Percentiles rank a stretch among this genome's conserved stretches.
Evolutionary conservation across 345 rosid species (phyloP).

Genomic region (Syzygium aqueum): DNA sequence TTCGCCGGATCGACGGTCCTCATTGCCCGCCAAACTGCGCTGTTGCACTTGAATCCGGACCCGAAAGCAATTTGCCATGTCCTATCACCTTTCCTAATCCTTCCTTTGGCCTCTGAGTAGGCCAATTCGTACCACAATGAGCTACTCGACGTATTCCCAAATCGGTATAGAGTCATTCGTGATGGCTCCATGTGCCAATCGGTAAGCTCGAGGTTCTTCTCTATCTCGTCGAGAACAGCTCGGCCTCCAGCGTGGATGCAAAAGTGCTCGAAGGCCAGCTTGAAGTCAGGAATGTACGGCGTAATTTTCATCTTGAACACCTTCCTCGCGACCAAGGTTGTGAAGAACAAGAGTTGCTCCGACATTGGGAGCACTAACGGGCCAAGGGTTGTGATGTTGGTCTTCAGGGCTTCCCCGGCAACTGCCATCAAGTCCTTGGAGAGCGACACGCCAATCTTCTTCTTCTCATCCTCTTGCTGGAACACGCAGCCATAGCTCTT

Average conservation of each 20-base stretch:
- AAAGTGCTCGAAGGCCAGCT: conserved; percentile 67
- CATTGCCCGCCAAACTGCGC: conserved; percentile 47
- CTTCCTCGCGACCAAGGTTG: conserved; percentile 30
- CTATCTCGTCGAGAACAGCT: conserved; percentile 60
- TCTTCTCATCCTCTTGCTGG: conserved; percentile 45
- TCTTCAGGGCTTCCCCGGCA: conserved; percentile 59
- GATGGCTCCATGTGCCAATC: conserved; percentile 83
- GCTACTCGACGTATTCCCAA: conserved; percentile 70
- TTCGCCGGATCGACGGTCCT: conserved; percentile 28
- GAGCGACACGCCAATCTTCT: conserved; percentile 33
- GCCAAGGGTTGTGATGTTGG: conserved; percentile 54
- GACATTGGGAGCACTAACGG: conserved; percentile 59
- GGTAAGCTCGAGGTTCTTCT: conserved; percentile 48
- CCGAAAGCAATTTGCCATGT: conserved; percentile 75
- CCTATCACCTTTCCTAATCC: conserved; percentile 53
- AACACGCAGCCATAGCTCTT: conserved; percentile 37
- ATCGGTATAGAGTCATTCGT: conserved; percentile 62
- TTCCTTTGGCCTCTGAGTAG: conserved; percentile 56
- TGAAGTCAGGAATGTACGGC: conserved; percentile 58
- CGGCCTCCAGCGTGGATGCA: conserved; percentile 69
- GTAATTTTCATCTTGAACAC: conserved; percentile 31
- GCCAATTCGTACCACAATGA: conserved; percentile 70
- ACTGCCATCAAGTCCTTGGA: conserved; percentile 51
- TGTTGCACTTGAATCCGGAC: conserved; percentile 75
- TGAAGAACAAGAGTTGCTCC: conserved; percentile 40